phyloP scores from a whole-genome alignment of 208 protist genomes.

The Phytomonas francai region DNA sequence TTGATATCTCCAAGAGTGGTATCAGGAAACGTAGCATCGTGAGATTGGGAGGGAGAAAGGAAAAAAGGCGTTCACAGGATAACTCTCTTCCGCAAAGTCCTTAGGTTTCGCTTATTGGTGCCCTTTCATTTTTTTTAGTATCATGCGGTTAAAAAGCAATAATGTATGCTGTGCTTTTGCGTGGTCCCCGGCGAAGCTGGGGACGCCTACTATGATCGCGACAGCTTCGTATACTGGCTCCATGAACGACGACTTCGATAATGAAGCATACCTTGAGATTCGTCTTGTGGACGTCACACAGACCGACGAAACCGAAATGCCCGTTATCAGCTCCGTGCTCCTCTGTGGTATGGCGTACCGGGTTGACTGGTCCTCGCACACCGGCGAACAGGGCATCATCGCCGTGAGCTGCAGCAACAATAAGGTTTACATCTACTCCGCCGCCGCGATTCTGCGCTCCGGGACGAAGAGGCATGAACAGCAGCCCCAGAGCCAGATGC shows the following conservation, averaged over 20 bases:
- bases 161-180: slow-evolving; percentile 60
- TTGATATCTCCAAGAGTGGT: no score
- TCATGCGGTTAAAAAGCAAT: slow-evolving; percentile 61
- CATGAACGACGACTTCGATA: slow-evolving; percentile 75
- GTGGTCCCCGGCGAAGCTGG: slow-evolving; percentile 54
- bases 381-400: slow-evolving; percentile 52
- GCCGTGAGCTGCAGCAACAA: slow-evolving; percentile 58
- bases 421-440: slow-evolving; percentile 65
- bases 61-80: slow-evolving; percentile 3
- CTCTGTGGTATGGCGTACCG: slow-evolving; percentile 53
- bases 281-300: slow-evolving; percentile 55
- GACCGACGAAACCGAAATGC: slow-evolving; percentile 65
- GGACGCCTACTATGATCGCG: slow-evolving; percentile 52
- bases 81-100: no score
- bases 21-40: no score
- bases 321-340: slow-evolving; percentile 35
- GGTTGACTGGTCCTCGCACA: slow-evolving; percentile 69
- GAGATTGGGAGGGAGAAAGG: not conserved
- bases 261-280: slow-evolving; percentile 55
- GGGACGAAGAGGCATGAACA: no score
- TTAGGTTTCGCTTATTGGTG: slow-evolving; percentile 9
- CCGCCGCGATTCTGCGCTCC: slow-evolving; percentile 32
- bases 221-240: slow-evolving; percentile 54
- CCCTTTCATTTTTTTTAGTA: slow-evolving; percentile 3
- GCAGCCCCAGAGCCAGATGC: no score